Conservation (phyloP, 805 yeast genomes). For the Schwanniomyces vanrijiae region DNA sequence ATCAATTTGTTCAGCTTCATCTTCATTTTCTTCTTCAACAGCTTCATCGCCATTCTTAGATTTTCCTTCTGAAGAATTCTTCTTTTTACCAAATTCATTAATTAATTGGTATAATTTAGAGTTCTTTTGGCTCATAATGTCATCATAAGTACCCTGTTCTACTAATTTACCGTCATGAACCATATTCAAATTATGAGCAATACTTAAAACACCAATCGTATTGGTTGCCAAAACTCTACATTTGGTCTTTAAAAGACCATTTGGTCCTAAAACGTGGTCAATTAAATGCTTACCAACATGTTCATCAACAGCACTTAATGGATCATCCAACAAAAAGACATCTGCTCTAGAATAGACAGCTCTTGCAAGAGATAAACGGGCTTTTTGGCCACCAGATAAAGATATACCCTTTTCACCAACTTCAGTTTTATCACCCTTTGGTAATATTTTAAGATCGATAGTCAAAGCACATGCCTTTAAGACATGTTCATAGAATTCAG, state of each 20-base stretch:
- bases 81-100: constrained; percentile 59
- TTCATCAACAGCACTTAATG: constrained; percentile 95
- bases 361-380: constrained; percentile 89
- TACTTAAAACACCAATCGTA: constrained; percentile 75
- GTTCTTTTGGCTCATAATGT: constrained; percentile 44
- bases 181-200: constrained; percentile 70
- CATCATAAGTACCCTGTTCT: constrained; percentile 64
- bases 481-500: constrained; percentile 76
- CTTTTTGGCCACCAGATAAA: constrained; percentile 96
- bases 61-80: constrained; percentile 17
- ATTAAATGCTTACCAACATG: constrained; percentile 90
- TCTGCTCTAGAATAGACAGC: constrained; percentile 96
- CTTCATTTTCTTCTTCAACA: constrained; percentile 11
- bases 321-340: constrained; percentile 86
- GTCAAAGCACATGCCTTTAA: constrained; percentile 84
- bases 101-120: constrained; percentile 57
- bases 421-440: constrained; percentile 87
- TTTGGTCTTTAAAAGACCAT: constrained; percentile 73
- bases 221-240: constrained; percentile 84
- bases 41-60: constrained; percentile 10
- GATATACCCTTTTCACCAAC: constrained; percentile 98
- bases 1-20: constrained; percentile 14
- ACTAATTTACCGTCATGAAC: constrained; percentile 65
- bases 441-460: constrained; percentile 74
- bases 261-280: constrained; percentile 77